Percentiles rank a stretch among this genome's conserved stretches.
These are phyloP conservation scores for Forsythia viridissima DNA, from an alignment of 257 asterid species.

Conservation along the genomic window DNA sequence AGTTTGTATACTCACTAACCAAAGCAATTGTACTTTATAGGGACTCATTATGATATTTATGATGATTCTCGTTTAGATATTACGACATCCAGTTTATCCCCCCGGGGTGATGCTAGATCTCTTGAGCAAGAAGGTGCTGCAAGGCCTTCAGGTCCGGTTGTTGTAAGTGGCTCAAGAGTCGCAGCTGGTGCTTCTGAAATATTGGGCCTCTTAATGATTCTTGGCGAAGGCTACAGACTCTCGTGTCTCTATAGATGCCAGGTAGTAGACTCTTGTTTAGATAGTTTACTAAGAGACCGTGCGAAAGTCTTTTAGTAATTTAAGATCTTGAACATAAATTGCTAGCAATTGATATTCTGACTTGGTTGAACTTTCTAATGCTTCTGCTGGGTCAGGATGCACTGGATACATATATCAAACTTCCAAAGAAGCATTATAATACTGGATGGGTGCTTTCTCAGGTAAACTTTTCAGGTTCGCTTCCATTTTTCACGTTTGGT, in stretches of 20 bases:
- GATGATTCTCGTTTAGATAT: slow-evolving; percentile 69
- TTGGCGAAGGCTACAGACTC: slow-evolving; percentile 93
- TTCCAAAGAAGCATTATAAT: slow-evolving; percentile 85
- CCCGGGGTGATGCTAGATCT: slow-evolving; percentile 51
- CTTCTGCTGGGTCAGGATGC: slow-evolving; percentile 70
- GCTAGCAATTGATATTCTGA: slow-evolving; percentile 11
- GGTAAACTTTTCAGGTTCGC: slow-evolving; percentile 38
- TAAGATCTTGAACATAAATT: slow-evolving; percentile 19
- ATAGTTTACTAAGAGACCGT: neutral
- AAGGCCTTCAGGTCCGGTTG: slow-evolving; percentile 46
- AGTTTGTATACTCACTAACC: slow-evolving; percentile 20
- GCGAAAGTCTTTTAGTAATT: neutral
- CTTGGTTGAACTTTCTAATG: slow-evolving; percentile 5
- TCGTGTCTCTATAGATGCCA: slow-evolving; percentile 81
- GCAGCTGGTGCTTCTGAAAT: slow-evolving; percentile 73
- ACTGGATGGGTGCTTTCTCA: slow-evolving; percentile 98
- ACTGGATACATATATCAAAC: slow-evolving; percentile 64
- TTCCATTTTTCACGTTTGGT: neutral
- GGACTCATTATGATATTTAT: slow-evolving; percentile 58
- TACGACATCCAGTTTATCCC: slow-evolving; percentile 52
- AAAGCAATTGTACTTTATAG: slow-evolving; percentile 39
- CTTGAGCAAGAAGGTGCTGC: slow-evolving; percentile 66
- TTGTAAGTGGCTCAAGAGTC: slow-evolving; percentile 50
- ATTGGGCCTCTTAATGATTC: slow-evolving; percentile 69
- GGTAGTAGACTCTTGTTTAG: slow-evolving; percentile 40